Evolutionary conservation across 345 rosid species (phyloP).

Genomic region (Salix koriyanagi): DNA sequence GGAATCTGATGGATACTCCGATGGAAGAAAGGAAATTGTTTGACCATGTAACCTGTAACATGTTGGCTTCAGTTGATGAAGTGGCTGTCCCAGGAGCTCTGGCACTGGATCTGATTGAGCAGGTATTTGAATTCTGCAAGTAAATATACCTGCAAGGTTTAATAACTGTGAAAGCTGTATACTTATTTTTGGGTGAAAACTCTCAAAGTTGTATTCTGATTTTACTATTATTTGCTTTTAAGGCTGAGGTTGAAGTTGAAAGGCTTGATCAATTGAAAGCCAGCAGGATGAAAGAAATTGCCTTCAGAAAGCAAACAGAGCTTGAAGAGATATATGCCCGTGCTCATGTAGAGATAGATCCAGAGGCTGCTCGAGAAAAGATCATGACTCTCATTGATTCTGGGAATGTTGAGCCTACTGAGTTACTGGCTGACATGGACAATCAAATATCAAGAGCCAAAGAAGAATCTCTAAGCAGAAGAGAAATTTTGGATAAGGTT

Average conservation of each 20-base stretch:
- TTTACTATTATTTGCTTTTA: conserved; percentile 12
- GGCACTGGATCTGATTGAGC: conserved; percentile 81
- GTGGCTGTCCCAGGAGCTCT: conserved; percentile 78
- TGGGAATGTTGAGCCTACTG: conserved; percentile 86
- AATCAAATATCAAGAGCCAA: conserved; percentile 80
- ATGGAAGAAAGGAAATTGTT: conserved; percentile 78
- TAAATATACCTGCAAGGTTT: background rate
- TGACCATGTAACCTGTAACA: conserved; percentile 83
- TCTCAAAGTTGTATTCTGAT: conserved; percentile 19
- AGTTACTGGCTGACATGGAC: conserved; percentile 92
- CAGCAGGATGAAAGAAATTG: conserved; percentile 97
- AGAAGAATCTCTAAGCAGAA: conserved; percentile 87
- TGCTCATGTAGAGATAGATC: conserved; percentile 79
- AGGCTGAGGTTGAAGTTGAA: conserved; percentile 95
- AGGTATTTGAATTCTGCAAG: conserved; percentile 42
- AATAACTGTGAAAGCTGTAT: conserved; percentile 3
- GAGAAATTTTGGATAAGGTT: conserved; percentile 90
- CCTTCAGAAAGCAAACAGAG: conserved; percentile 85
- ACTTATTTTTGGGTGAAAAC: background rate
- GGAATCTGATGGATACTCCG: conserved; percentile 98
- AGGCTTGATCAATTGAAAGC: conserved; percentile 93
- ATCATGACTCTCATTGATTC: conserved; percentile 80
- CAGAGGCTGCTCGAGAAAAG: conserved; percentile 81
- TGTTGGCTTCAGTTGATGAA: conserved; percentile 78
- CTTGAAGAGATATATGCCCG: conserved; percentile 82